A percentile compares a stretch with the other conserved stretches of the same genome.
Evolutionary conservation across 805 yeast genomes (phyloP).

Genomic region (Metschnikowia cubensis): DNA sequence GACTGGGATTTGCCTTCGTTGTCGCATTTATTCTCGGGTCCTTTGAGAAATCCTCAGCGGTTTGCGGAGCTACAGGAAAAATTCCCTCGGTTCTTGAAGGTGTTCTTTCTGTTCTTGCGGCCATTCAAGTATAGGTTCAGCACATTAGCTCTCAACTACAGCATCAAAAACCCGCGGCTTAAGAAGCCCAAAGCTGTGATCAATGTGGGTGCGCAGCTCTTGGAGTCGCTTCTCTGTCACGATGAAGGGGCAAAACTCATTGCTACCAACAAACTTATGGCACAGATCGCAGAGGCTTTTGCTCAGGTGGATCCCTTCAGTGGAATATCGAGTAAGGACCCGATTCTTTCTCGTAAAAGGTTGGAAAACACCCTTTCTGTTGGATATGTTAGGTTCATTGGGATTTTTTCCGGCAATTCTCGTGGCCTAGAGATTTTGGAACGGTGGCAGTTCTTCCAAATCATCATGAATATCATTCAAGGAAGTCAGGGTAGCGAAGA

Average conservation of each 20-base stretch:
- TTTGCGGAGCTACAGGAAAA: conserved; percentile 70
- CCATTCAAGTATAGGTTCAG: conserved; percentile 85
- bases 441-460: conserved; percentile 81
- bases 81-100: conserved; percentile 80
- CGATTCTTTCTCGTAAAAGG: conserved; percentile 60
- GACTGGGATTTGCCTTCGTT: conserved; percentile 88
- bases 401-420: conserved; percentile 56
- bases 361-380: conserved; percentile 60
- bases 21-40: conserved; percentile 73
- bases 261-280: conserved; percentile 68
- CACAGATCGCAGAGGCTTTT: conserved; percentile 85
- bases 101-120: conserved; percentile 80
- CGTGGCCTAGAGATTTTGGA: conserved; percentile 68
- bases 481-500: conserved; percentile 29
- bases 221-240: conserved; percentile 59
- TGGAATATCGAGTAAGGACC: conserved; percentile 69
- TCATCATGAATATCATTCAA: conserved; percentile 66
- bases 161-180: conserved; percentile 16
- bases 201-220: conserved; percentile 69
- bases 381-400: conserved; percentile 79
- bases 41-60: conserved; percentile 64
- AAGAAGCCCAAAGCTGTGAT: conserved; percentile 56
- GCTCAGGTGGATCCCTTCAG: conserved; percentile 81
- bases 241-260: conserved; percentile 66
- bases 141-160: conserved; percentile 19